These are phyloP conservation scores for Penicillium verrucosum DNA, from an alignment of 2,329 filamentous ascomycete species.

Conservation along the genomic window DNA sequence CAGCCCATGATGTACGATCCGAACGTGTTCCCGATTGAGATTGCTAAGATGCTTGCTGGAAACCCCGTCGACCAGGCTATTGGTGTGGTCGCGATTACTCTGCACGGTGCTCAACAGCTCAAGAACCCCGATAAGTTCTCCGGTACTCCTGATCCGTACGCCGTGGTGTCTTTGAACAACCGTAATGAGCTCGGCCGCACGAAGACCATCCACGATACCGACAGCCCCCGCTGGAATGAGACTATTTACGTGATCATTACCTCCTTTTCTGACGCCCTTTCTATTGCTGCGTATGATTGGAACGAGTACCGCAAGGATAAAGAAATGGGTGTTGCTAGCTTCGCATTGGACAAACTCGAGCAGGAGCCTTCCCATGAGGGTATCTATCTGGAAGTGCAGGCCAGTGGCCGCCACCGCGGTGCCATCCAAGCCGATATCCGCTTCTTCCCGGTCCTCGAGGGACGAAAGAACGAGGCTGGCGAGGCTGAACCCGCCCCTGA, in stretches of 20 bases:
- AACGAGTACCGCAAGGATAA: slow-evolving; percentile 97
- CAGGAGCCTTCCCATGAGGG: slow-evolving; percentile 76
- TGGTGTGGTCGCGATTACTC: slow-evolving; percentile 84
- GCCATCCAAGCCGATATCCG: slow-evolving; percentile 76
- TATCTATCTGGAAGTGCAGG: slow-evolving; percentile 75
- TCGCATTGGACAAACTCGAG: slow-evolving; percentile 78
- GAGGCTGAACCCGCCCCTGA: slow-evolving; percentile 78
- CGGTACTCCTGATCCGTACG: slow-evolving; percentile 87
- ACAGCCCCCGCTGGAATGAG: slow-evolving; percentile 91
- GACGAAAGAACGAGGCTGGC: slow-evolving; percentile 65
- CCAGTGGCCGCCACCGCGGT: slow-evolving; percentile 80
- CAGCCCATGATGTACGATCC: slow-evolving; percentile 97
- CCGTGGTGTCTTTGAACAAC: slow-evolving; percentile 77
- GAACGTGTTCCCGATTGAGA: slow-evolving; percentile 96
- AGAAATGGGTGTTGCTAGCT: slow-evolving; percentile 82
- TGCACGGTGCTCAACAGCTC: slow-evolving; percentile 85
- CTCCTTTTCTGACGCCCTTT: slow-evolving; percentile 82
- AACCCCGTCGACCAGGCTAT: slow-evolving; percentile 93
- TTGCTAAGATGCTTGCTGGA: slow-evolving; percentile 96
- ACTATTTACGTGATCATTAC: slow-evolving; percentile 94
- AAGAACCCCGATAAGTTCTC: slow-evolving; percentile 95
- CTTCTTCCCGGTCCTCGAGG: slow-evolving; percentile 90
- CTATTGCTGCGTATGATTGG: slow-evolving; percentile 82
- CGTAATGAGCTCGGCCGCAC: slow-evolving; percentile 79
- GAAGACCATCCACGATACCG: slow-evolving; percentile 79